phyloP scores from a whole-genome alignment of 768 basidiomycete species.

The Symmetrospora coprosmae region DNA sequence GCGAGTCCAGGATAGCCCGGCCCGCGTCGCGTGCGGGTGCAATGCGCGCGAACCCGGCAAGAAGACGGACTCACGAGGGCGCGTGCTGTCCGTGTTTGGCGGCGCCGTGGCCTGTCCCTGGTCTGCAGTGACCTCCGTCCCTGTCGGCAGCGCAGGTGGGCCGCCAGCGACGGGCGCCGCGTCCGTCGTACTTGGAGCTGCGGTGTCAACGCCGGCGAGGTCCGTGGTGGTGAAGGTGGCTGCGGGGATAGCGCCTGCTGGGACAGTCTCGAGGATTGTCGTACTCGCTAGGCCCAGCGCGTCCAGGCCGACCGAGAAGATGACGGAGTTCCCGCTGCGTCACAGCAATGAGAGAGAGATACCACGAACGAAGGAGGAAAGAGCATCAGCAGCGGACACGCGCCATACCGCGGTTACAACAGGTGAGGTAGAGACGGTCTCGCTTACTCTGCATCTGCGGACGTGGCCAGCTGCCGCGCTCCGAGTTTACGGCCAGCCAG shows the following conservation, averaged over 20 bases:
- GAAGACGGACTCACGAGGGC: too few species aligned
- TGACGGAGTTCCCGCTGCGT: not conserved
- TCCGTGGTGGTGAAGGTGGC: not conserved
- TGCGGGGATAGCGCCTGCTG: not conserved
- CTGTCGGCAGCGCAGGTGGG: too few species aligned
- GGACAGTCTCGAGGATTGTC: not conserved
- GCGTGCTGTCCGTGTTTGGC: too few species aligned
- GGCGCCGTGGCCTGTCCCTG: too few species aligned
- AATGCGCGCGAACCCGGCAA: too few species aligned
- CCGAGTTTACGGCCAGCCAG: not conserved
- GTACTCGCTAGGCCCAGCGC: not conserved
- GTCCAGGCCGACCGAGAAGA: not conserved
- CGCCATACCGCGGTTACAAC: not conserved
- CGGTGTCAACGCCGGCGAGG: not conserved
- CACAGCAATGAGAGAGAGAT: not conserved
- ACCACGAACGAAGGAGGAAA: not conserved
- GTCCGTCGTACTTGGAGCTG: too few species aligned
- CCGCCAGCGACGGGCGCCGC: too few species aligned
- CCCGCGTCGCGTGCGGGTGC: too few species aligned
- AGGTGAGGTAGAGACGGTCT: not conserved
- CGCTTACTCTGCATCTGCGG: slow-evolving; percentile 5
- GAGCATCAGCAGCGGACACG: not conserved
- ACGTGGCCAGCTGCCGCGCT: not conserved
- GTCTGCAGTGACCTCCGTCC: too few species aligned
- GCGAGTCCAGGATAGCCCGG: too few species aligned